phyloP scores from a whole-genome alignment of 257 asterid species.

The Ocimum tenuiflorum region DNA sequence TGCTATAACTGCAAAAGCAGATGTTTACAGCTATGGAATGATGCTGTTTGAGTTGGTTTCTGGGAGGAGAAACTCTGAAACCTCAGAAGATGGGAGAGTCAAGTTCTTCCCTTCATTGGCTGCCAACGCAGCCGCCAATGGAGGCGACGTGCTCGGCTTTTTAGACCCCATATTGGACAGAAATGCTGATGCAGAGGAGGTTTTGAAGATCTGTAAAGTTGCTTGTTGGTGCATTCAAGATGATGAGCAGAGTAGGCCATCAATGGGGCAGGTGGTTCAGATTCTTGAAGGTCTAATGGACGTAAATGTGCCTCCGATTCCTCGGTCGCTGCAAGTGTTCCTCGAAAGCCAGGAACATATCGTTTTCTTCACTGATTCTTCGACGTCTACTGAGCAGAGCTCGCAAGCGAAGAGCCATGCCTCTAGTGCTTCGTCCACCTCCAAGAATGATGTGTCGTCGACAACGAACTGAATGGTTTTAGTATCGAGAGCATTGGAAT shows the following conservation, averaged over 20 bases:
- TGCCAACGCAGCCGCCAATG: slow-evolving; percentile 17
- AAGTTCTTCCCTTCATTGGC: slow-evolving; percentile 33
- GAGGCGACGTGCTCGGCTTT: slow-evolving; percentile 29
- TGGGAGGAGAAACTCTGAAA: slow-evolving; percentile 36
- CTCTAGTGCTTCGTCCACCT: slow-evolving; percentile 31
- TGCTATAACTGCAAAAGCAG: slow-evolving; percentile 43
- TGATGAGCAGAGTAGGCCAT: slow-evolving; percentile 36
- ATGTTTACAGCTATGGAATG: slow-evolving; percentile 46
- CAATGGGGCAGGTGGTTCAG: slow-evolving; percentile 44
- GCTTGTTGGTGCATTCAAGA: slow-evolving; percentile 50
- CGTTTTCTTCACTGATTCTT: slow-evolving; percentile 68
- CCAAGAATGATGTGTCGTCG: slow-evolving; percentile 13
- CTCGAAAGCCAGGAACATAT: slow-evolving; percentile 37
- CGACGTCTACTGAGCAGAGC: slow-evolving; percentile 40
- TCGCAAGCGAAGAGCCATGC: slow-evolving; percentile 34
- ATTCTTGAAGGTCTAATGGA: slow-evolving; percentile 43
- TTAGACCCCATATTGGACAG: slow-evolving; percentile 29
- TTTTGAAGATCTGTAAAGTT: slow-evolving; percentile 30
- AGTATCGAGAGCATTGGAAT: not conserved
- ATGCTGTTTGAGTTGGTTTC: slow-evolving; percentile 44
- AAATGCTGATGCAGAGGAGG: slow-evolving; percentile 29
- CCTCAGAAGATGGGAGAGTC: slow-evolving; percentile 23
- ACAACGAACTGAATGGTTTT: slow-evolving; percentile 4
- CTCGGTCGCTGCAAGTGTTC: slow-evolving; percentile 43
- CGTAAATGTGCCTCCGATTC: slow-evolving; percentile 33